Evolutionary conservation across 78 protist species (phyloP).

Genomic region (Dictyostelium intermedium): DNA sequence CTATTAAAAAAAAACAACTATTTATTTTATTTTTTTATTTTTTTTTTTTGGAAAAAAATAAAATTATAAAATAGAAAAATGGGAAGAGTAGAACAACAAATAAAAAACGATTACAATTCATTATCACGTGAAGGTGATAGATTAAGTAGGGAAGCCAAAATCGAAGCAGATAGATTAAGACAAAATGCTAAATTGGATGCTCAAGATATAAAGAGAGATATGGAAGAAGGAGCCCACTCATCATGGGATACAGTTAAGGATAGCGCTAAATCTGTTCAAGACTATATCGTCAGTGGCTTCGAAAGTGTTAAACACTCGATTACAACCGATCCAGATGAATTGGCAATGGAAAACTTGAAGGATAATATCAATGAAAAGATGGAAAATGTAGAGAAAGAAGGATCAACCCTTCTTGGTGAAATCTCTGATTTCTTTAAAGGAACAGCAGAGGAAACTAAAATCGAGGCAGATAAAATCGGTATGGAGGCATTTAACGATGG

Average conservation of each 20-base stretch:
- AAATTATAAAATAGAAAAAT: not conserved
- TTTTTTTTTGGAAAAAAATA: too few relatives aligned
- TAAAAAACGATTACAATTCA: not conserved
- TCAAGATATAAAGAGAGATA: not conserved
- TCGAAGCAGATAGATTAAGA: not conserved
- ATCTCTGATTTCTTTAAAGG: conserved; percentile 11
- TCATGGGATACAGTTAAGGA: conserved; percentile 9
- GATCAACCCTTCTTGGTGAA: not conserved
- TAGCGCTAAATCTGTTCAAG: not conserved
- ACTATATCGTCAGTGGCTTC: not conserved
- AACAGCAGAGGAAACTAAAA: not conserved
- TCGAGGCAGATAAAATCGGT: not conserved
- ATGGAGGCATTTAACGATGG: not conserved
- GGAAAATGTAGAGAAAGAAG: not conserved
- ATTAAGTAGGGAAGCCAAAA: not conserved
- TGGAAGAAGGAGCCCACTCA: not conserved
- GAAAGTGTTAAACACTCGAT: not conserved
- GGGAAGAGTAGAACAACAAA: not conserved
- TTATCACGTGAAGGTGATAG: not conserved
- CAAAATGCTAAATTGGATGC: not conserved
- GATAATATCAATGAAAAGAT: not conserved
- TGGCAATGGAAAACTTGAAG: not conserved
- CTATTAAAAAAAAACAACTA: too few relatives aligned
- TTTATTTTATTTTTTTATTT: too few relatives aligned
- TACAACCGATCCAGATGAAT: not conserved